Conservation (phyloP, 1,284 basidiomycete species). For the Mrakiaceae sp. region DNA sequence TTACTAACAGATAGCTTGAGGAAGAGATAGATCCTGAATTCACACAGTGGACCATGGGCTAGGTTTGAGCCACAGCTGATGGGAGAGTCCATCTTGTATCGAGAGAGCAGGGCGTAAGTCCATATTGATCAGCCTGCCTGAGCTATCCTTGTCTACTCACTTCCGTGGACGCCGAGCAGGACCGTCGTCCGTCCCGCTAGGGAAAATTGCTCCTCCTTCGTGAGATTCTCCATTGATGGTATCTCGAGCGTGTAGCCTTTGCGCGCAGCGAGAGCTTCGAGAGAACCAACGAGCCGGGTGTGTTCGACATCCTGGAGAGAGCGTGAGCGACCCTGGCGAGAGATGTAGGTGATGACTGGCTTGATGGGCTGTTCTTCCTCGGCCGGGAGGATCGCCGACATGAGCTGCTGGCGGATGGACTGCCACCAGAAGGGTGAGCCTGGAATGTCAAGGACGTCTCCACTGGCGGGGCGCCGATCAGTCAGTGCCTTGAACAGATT, state of each 20-base stretch:
- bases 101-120: constrained; percentile 8
- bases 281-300: constrained; percentile 44
- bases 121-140: too few species aligned
- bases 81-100: constrained; percentile 30
- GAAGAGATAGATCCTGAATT: not conserved
- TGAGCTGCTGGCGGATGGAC: too few species aligned
- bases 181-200: constrained; percentile 33
- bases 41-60: constrained; percentile 32
- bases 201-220: constrained; percentile 34
- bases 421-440: too few species aligned
- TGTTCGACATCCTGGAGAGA: constrained; percentile 52
- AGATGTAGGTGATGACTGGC: constrained; percentile 63
- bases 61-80: constrained; percentile 36
- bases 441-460: too few species aligned
- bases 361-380: constrained; percentile 15
- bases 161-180: constrained; percentile 16
- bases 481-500: too few species aligned
- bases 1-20: too few species aligned
- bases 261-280: constrained; percentile 45
- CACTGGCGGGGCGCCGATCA: too few species aligned
- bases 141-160: not conserved
- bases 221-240: constrained; percentile 32
- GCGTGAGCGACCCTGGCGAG: constrained; percentile 49
- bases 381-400: too few species aligned
- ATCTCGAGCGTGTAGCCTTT: constrained; percentile 51